Evolutionary conservation across 331 rosid genomes (phyloP).

Genomic region (Stylosanthes scabra): DNA sequence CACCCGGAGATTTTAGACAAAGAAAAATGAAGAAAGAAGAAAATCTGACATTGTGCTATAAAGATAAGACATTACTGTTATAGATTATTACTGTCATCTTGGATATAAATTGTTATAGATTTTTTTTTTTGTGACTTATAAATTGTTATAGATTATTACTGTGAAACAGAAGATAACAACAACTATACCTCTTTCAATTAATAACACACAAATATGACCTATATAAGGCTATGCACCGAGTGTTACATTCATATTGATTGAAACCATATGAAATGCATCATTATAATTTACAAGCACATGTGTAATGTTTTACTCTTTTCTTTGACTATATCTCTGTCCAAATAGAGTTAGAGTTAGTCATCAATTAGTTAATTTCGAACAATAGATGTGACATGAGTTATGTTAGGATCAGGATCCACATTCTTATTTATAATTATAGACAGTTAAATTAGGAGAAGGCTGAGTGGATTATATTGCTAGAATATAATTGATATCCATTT

Average conservation of each 20-base stretch:
- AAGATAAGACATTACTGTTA: too few relatives aligned
- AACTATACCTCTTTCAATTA: not conserved
- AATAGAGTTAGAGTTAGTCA: not conserved
- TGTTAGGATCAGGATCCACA: not conserved
- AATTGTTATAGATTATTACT: not conserved
- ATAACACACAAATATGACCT: not conserved
- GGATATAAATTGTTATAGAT: not conserved
- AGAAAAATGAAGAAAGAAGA: too few relatives aligned
- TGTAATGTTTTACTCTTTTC: not conserved
- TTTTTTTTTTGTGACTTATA: too few relatives aligned
- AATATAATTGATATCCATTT: not conserved
- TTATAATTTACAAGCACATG: slow-evolving; percentile 33
- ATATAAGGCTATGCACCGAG: not conserved
- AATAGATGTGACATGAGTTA: not conserved
- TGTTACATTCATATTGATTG: not conserved
- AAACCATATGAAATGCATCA: slow-evolving; percentile 30
- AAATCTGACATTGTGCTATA: too few relatives aligned
- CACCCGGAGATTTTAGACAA: too few relatives aligned
- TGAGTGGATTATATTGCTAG: not conserved
- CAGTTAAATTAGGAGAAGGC: not conserved
- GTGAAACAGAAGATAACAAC: too few relatives aligned
- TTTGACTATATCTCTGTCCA: not conserved
- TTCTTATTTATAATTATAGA: not conserved
- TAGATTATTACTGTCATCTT: not conserved
- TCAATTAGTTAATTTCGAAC: not conserved